These are phyloP conservation scores for Boletus rex-veris DNA, from an alignment of 768 basidiomycete species.

Conservation along the genomic window DNA sequence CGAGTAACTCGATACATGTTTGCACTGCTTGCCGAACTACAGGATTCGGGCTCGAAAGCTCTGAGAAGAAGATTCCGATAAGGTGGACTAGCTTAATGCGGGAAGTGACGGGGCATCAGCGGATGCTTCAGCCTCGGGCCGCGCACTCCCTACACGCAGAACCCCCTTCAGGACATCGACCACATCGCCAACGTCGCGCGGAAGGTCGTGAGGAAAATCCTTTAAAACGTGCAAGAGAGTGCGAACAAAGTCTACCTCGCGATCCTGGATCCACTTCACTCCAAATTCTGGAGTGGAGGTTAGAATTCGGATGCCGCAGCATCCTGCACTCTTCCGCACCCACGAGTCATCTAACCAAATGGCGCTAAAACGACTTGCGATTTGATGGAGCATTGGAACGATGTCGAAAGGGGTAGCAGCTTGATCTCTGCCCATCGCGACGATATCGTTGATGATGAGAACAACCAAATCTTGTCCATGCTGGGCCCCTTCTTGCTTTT, in stretches of 20 bases:
- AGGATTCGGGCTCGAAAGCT: too few species aligned
- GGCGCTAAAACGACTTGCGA: conserved; percentile 74
- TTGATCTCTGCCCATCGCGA: conserved; percentile 47
- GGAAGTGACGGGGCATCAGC: conserved; percentile 40
- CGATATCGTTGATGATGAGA: conserved; percentile 63
- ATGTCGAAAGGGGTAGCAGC: conserved; percentile 53
- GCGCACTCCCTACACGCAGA: conserved; percentile 55
- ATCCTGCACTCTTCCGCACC: conserved; percentile 87
- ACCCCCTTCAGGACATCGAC: conserved; percentile 70
- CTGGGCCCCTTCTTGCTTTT: conserved; percentile 55
- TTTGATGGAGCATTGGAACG: conserved; percentile 68
- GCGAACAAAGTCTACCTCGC: conserved; percentile 86
- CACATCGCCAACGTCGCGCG: conserved; percentile 76
- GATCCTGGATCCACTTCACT: conserved; percentile 75
- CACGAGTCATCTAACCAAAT: conserved; percentile 91
- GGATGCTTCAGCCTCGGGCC: conserved; percentile 43
- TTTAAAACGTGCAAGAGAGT: conserved; percentile 90
- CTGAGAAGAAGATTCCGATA: conserved; percentile 80
- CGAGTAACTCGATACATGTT: conserved; percentile 6
- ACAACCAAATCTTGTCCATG: conserved; percentile 60
- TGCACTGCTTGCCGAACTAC: conserved; percentile 84
- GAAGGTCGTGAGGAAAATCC: conserved; percentile 88
- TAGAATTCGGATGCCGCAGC: conserved; percentile 80
- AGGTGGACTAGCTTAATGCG: conserved; percentile 64
- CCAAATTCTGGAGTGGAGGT: conserved; percentile 70